A percentile compares a stretch with the other conserved stretches of the same genome.
phyloP scores from a whole-genome alignment of 805 yeast species.

The Maudiozyma barnettii region DNA sequence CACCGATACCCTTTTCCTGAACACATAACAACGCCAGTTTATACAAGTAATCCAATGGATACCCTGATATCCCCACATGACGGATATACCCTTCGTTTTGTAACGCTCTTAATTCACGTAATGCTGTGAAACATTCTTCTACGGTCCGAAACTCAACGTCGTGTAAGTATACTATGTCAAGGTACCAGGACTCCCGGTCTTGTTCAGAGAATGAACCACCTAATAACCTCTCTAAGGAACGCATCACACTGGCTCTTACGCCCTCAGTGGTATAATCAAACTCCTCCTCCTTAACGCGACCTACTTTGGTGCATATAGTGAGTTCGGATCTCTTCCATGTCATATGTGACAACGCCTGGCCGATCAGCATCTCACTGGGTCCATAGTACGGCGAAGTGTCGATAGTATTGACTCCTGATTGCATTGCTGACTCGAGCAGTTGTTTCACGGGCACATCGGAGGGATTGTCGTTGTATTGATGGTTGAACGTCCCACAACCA shows the following conservation, averaged over 20 bases:
- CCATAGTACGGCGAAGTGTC: constrained; percentile 95
- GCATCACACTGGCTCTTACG: constrained; percentile 50
- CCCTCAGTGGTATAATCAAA: constrained; percentile 64
- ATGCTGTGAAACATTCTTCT: constrained; percentile 48
- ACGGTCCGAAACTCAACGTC: constrained; percentile 75
- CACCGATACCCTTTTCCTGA: constrained; percentile 38
- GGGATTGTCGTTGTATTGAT: constrained; percentile 70
- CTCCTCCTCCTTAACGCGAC: constrained; percentile 55
- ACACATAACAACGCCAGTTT: constrained; percentile 36
- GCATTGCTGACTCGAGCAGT: constrained; percentile 51
- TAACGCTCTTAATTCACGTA: constrained; percentile 47
- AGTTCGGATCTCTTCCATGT: constrained; percentile 45
- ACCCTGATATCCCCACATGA: constrained; percentile 76
- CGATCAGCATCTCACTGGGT: constrained; percentile 68
- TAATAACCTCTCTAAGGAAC: constrained; percentile 58
- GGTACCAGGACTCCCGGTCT: constrained; percentile 38
- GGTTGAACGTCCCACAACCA: constrained; percentile 86
- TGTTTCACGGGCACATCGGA: constrained; percentile 45
- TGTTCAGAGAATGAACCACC: constrained; percentile 9
- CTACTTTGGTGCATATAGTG: constrained; percentile 77
- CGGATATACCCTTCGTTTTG: constrained; percentile 54
- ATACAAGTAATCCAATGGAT: constrained; percentile 65
- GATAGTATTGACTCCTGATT: constrained; percentile 60
- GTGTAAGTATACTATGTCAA: constrained; percentile 80
- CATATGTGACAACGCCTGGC: constrained; percentile 45